These are phyloP conservation scores for Leptomonas seymouri DNA, from an alignment of 208 protist genomes.

Conservation along the genomic window DNA sequence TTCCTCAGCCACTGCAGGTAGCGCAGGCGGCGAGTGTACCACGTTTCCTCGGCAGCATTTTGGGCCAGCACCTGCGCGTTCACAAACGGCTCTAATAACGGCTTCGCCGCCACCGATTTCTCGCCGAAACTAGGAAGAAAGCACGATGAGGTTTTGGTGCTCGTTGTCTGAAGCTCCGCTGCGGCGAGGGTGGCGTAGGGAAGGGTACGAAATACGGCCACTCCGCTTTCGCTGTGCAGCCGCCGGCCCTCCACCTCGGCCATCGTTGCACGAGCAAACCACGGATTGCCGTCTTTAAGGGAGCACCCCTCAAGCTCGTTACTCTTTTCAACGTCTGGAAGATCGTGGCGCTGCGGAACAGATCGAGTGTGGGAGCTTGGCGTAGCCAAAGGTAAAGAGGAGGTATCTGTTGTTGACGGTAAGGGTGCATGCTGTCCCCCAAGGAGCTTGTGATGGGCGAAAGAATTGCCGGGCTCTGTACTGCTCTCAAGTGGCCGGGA, in stretches of 20 bases:
- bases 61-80: slow-evolving; percentile 20
- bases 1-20: slow-evolving; percentile 31
- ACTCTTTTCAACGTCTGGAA: too few relatives aligned
- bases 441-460: too few relatives aligned
- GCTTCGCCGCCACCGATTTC: slow-evolving; percentile 1
- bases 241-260: slow-evolving; percentile 9
- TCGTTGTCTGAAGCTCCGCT: neutral
- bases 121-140: too few relatives aligned
- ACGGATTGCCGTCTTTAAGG: slow-evolving; percentile 9
- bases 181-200: neutral
- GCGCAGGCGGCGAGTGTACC: slow-evolving; percentile 21
- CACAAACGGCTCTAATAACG: slow-evolving; percentile 25
- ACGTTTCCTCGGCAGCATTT: slow-evolving; percentile 15
- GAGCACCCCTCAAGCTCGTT: too few relatives aligned
- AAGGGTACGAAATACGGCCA: slow-evolving; percentile 14
- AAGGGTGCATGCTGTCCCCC: too few relatives aligned
- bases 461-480: too few relatives aligned
- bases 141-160: neutral
- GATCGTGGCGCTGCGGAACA: too few relatives aligned
- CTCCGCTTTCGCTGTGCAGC: slow-evolving; percentile 1
- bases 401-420: too few relatives aligned
- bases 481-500: too few relatives aligned
- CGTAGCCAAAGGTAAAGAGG: too few relatives aligned
- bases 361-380: neutral
- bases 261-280: slow-evolving; percentile 6